Base-by-base conservation (phyloP, 805 yeast species). In the Candida sithepensis region DNA sequence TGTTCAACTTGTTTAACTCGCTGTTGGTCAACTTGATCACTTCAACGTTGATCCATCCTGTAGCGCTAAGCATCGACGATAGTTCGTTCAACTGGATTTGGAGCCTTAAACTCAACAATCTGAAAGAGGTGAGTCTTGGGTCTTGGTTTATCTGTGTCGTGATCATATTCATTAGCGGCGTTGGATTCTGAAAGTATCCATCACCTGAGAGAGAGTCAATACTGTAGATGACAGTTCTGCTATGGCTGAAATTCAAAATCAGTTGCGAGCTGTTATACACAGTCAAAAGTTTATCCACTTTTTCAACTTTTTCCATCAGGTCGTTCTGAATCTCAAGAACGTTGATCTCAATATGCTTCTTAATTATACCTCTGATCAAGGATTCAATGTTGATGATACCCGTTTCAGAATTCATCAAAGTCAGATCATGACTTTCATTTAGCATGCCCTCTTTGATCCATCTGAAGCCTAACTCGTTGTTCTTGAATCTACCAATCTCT, bases 11-110 rank as follows among this genome's bases (percentile, higher is more conserved):
- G 9, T 47, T 5, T 19, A 73, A 59, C 58, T 83, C 90, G 20
- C 69, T 70, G 2, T 72, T 70, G 2, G 72, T 67, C 24, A 86
- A 57, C 28, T 66, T 71, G 41, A 85, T 72, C 37, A 78, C 73
- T 37, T 77, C 79, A 53, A 78, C 78, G n/a, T 72, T 68, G 5
- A 79, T 73, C 94, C 94, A 87, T 24, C 84, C 87, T 0, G 83
- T 77, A 0, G 88, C 84, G 33, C 72, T 69, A 46, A 88, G 74
- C 50, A 82, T 72, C 8, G 79, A 74, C 12, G 77, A 66, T 24
- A 83, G 68, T 48, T 82, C 85, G 39, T 71, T 68, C 47, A 71
- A 69, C 45, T 74, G 72, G 3, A 75, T 71, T 32, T 78, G 75
- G 26, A 79, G 62, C 41, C 82, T 70, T 42, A 84, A 65, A 34